phyloP scores from a whole-genome alignment of 2,329 filamentous ascomycete genomes.

The Neurospora sp. region DNA sequence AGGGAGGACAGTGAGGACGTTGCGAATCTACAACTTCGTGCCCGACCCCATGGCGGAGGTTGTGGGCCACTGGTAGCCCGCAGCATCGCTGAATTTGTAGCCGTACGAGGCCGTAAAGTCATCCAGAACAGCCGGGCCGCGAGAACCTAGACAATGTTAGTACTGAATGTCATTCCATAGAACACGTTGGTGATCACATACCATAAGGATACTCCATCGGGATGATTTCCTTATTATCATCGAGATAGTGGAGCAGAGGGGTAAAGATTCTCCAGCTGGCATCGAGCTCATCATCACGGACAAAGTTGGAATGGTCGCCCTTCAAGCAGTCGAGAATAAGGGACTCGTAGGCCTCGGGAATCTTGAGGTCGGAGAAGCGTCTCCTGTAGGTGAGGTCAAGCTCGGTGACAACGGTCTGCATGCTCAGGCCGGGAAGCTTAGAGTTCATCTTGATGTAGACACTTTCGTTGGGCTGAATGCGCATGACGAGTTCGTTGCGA shows the following conservation, averaged over 20 bases:
- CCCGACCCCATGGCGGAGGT: slow-evolving; percentile 53
- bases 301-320: slow-evolving; percentile 99
- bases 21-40: slow-evolving; percentile 62
- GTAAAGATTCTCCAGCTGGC: slow-evolving; percentile 98
- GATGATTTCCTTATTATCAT: slow-evolving; percentile 98
- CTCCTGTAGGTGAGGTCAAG: slow-evolving; percentile 96
- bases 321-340: slow-evolving; percentile 95
- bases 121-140: slow-evolving; percentile 89
- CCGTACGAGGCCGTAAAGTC: slow-evolving; percentile 98
- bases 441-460: slow-evolving; percentile 99
- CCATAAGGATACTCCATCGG: slow-evolving; percentile 99
- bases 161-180: slow-evolving; percentile 12
- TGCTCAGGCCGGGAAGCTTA: slow-evolving; percentile 93
- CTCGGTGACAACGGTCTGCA: slow-evolving; percentile 98
- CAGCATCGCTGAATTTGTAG: slow-evolving; percentile 97
- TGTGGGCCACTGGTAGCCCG: slow-evolving; percentile 90
- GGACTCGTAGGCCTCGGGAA: slow-evolving; percentile 97
- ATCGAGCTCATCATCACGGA: slow-evolving; percentile 91
- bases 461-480: slow-evolving; percentile 98
- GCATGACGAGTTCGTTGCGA: slow-evolving; percentile 97
- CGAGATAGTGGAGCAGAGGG: slow-evolving; percentile 92
- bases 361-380: slow-evolving; percentile 98
- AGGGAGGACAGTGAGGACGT: slow-evolving; percentile 25
- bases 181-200: slow-evolving; percentile 35
- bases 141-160: slow-evolving; percentile 59